Base-by-base conservation (phyloP, 164 flowering plant genomes). In the Macadamia tetraphylla region DNA sequence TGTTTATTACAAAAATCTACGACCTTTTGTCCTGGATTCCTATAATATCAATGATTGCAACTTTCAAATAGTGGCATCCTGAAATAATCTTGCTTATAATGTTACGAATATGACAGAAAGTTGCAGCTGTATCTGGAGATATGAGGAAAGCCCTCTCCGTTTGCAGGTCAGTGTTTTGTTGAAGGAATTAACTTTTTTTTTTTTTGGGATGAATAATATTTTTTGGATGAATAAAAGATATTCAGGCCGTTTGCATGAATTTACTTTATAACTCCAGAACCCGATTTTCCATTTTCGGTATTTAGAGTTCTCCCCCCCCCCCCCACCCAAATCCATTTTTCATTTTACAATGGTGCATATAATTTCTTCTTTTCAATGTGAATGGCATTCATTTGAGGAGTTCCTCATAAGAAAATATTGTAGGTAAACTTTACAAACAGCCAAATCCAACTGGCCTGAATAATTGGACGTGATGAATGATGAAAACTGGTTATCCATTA, bases 121-220 rank as follows among this genome's bases (percentile, higher is more conserved):
- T 95, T 72, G 96, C 98, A 49, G 89, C 96, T 58, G 98, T 92
- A 74, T 88, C 98, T 73, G 98, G 99, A 69, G 99, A 95, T 73
- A 90, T 92, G 96, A 78, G 99, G 75, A 92, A 89, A 79, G 98
- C 97, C 58, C 90, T 95, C 0, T 77, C 85, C 73, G 82, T 92
- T 62, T 95, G 99, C 87, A 88, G 99, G 99, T 92, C 44, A 73
- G 86, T 77, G 12, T 52, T 70, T 51, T 58, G 52, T 29, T 58
- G 6, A 30, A 61, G 23, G 46, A 46, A 42, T 8, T 42, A 10
- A 23, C 23, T 0, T 23, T 23, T 23, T 23, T 23, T 23, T 23
- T 23, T 23, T 23, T 23, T 23, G 23, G 23, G 23, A 23, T 0
- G 23, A 23, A 23, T 23, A 23, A 23, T 23, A 23, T 23, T 23